Conservation (phyloP, 164 flowering plant genomes). For the Brasenia schreberi region DNA sequence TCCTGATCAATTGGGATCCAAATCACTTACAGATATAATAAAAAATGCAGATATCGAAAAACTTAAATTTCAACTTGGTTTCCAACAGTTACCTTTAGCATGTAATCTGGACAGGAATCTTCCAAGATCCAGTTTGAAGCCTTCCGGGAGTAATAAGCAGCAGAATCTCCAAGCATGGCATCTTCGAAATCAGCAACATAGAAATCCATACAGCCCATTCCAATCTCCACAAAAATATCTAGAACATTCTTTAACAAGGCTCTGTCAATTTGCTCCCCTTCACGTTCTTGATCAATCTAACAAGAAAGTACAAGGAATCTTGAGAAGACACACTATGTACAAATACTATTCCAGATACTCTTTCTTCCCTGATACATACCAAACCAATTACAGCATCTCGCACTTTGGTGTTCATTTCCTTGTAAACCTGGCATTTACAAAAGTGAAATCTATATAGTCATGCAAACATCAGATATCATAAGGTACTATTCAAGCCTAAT, state of each 20-base stretch:
- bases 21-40: too few relatives aligned
- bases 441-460: neutral
- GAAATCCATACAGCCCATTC: conserved; percentile 58
- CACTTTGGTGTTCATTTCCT: conserved; percentile 9
- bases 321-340: too few relatives aligned
- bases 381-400: conserved; percentile 14
- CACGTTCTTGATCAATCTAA: conserved; percentile 14
- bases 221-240: conserved; percentile 73
- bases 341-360: too few relatives aligned
- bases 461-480: too few relatives aligned
- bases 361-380: conserved; percentile 2
- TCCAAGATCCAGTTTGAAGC: conserved; percentile 75
- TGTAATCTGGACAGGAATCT: conserved; percentile 87
- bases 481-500: too few relatives aligned
- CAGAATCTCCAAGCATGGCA: conserved; percentile 48
- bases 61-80: too few relatives aligned
- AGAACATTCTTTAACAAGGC: conserved; percentile 66
- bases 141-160: conserved; percentile 70
- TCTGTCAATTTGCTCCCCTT: conserved; percentile 65
- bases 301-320: too few relatives aligned
- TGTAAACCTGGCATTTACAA: conserved; percentile 3
- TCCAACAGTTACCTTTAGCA: conserved; percentile 56
- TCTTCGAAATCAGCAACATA: conserved; percentile 66
- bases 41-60: too few relatives aligned
- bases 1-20: too few relatives aligned